phyloP scores from a whole-genome alignment of 2,329 filamentous ascomycete species.

The Hymenoscyphus linearis region DNA sequence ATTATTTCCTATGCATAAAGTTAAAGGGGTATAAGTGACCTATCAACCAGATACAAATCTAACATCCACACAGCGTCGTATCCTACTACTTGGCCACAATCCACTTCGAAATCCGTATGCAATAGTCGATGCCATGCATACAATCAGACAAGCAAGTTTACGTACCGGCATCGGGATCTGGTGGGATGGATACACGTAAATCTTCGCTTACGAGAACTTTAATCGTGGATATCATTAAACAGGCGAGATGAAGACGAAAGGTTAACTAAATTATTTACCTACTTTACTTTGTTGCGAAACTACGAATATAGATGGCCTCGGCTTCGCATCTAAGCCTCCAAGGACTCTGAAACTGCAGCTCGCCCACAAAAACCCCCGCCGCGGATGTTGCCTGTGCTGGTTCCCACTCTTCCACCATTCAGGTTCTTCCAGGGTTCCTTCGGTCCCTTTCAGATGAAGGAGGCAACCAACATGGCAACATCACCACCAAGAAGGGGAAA shows the following conservation, averaged over 20 bases:
- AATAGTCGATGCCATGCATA: background rate
- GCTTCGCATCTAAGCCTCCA: background rate
- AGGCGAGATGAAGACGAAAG: conserved; percentile 3
- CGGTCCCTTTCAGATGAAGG: background rate
- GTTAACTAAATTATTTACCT: background rate
- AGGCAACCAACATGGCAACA: too few relatives aligned
- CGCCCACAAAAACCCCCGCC: background rate
- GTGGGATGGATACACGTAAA: too few relatives aligned
- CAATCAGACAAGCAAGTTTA: background rate
- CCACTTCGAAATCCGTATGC: background rate
- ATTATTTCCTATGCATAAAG: background rate
- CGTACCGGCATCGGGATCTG: too few relatives aligned
- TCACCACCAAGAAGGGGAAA: background rate
- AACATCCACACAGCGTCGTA: background rate
- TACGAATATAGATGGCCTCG: background rate
- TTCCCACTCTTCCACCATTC: background rate
- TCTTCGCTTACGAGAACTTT: background rate
- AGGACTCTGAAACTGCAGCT: background rate
- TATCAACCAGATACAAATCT: background rate
- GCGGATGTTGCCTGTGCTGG: background rate
- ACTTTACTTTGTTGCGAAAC: background rate
- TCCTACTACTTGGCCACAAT: background rate
- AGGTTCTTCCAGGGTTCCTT: background rate
- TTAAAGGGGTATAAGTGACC: background rate
- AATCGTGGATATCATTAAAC: background rate